A percentile compares a stretch with the other conserved stretches of the same genome.
Evolutionary conservation across 139 green algal species (phyloP).

Genomic region (Trebouxia sp.): DNA sequence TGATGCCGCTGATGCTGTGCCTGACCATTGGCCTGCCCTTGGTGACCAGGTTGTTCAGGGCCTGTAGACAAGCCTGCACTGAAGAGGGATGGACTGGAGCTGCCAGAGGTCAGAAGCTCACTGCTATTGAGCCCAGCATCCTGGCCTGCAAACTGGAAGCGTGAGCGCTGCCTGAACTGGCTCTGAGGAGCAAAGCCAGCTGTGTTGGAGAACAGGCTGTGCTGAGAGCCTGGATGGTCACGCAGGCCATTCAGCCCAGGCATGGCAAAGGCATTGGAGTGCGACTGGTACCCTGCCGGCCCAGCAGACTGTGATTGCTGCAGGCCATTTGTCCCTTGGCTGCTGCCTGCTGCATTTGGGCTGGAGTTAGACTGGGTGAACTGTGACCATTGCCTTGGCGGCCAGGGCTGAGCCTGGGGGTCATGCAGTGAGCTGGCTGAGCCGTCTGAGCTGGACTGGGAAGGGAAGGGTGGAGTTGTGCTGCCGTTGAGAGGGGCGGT

Average conservation of each 20-base stretch:
- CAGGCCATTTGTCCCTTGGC: neutral
- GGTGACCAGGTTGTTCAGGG: neutral
- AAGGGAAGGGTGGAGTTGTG: neutral
- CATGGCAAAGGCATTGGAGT: neutral
- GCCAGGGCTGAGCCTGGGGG: neutral
- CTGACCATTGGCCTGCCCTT: neutral
- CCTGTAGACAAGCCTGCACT: neutral
- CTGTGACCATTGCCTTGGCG: neutral
- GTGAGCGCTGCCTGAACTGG: constrained; percentile 21
- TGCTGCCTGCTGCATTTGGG: neutral
- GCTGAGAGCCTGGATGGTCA: neutral
- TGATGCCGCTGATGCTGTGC: neutral
- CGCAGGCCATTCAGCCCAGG: constrained; percentile 1
- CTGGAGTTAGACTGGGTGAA: neutral
- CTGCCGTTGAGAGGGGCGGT: neutral
- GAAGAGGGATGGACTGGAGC: neutral
- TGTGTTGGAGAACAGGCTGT: constrained; percentile 8
- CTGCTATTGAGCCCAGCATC: too few species aligned
- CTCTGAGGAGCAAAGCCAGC: neutral
- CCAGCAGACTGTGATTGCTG: neutral
- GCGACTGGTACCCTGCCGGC: neutral
- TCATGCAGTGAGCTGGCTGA: neutral
- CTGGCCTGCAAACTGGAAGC: constrained; percentile 21
- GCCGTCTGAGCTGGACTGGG: constrained; percentile 14
- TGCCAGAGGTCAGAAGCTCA: neutral